A percentile compares a stretch with the other conserved stretches of the same genome.
phyloP scores from a whole-genome alignment of 2,329 filamentous ascomycete genomes.

The Ophiostoma perfectum region DNA sequence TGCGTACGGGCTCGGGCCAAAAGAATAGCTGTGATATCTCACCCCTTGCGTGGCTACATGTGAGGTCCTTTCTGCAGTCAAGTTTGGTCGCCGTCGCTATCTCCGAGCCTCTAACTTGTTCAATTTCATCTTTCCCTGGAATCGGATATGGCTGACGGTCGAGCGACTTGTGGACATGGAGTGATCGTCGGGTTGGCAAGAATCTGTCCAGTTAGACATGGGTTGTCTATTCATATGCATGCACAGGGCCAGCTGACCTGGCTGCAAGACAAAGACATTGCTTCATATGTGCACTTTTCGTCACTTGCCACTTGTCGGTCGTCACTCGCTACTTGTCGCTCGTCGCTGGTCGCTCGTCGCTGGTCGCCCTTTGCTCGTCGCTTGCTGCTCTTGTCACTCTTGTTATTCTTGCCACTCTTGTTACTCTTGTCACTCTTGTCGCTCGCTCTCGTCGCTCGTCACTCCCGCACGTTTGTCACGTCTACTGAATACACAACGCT shows the following conservation, averaged over 20 bases:
- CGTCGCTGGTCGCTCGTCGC: no score
- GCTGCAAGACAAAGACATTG: conserved; percentile 5
- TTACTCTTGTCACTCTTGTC: no score
- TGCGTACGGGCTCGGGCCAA: neutral
- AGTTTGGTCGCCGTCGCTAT: neutral
- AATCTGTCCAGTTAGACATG: neutral
- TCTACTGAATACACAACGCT: no score
- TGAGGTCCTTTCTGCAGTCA: neutral
- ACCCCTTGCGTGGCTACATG: neutral
- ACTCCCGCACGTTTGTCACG: no score
- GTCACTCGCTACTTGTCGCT: neutral
- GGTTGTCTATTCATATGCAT: neutral
- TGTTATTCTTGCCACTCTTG: no score
- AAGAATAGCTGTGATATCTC: neutral
- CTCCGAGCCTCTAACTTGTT: neutral
- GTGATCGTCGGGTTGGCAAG: no score
- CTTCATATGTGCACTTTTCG: conserved; percentile 3
- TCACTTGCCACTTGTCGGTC: neutral
- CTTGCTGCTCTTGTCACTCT: neutral
- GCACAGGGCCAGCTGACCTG: conserved; percentile 11
- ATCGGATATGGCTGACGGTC: no score
- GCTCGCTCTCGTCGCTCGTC: no score
- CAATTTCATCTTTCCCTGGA: neutral
- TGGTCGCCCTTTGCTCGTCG: neutral
- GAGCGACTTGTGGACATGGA: no score